Evolutionary conservation across 2,329 filamentous ascomycete species (phyloP), one percentile per base, ranked within the genome.

Genomic region (Exophiala sideris): DNA sequence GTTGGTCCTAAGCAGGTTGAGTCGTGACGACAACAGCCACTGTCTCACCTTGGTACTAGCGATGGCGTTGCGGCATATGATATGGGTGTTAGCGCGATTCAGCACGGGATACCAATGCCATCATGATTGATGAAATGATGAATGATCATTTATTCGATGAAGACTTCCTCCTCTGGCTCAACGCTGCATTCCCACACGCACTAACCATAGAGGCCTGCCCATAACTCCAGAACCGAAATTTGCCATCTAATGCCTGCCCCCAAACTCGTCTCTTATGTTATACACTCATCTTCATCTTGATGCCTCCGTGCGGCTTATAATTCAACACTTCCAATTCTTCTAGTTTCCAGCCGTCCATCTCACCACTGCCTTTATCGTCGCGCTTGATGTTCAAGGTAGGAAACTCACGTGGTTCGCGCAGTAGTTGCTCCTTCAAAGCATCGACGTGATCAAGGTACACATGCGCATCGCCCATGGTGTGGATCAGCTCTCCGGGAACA

Each of bases 271-370:
- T 18, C 16, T 18, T 38, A 40, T 10, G 42, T 66, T 64, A 91
- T 54, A 97, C 92, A 67, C 89, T 95, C 94, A 99, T 99, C 77
- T 97, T 96, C 94, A 99, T 99, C 41, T 88, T 82, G 74, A 99
- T 95, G 4, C 81, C 81, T 76, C 91, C 92, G 71, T 96, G 90
- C 52, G 94, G 92, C 46, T 91, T 83, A 70, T 99, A 99, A 0
- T 87, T 91, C 66, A 88, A 79, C 5, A 99, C 82, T 54, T 87
- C 84, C 69, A 99, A 92, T 57, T 99, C 91, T 61, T 95, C 90
- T 1, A 84, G 77, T 69, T 83, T 85, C 91, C 94, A 97, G 1
- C 89, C 90, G 69, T 99, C 94, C 64, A 97, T 90, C 61, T 96
- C 88, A 60, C 96, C 91, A 65, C 82, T 87, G 1, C 87, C 86